Base-by-base conservation (phyloP, 495 filamentous ascomycete species). In the Rusavskia elegans region DNA sequence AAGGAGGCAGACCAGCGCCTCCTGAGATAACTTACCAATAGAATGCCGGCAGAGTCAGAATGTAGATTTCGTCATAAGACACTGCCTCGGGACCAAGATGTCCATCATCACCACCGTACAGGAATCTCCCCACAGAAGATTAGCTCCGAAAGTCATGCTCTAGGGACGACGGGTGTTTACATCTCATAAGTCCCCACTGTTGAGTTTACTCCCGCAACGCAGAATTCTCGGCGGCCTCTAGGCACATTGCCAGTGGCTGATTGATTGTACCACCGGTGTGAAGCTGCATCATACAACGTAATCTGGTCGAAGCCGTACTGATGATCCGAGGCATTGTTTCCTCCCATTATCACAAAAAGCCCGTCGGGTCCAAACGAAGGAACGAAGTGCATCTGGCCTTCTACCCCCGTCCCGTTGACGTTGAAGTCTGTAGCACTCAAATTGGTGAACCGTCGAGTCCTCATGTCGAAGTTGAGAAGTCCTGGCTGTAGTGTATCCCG, bases 31-130 rank as follows among this genome's bases (percentile, higher is more conserved):
- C 32, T 10, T 35, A 64, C 63, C 72, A 74, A 38, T 63, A 54
- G 40, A 74, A 75, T 17, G 68, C 70, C 0, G 71, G 72, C 6
- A 75, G 51, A 41, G 65, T 68, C 11, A 74, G 62, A 16, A 75
- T 60, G 19, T 52, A 55, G 4, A 61, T 54, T 3, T 49, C 50
- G 25, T 61, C 59, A 27, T 44, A 56, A 6, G 50, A 45, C 10
- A 55, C 27, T 11, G 55, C 27, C 1, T 27, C 29, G 9, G n/a
- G 3, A 8, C 55, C 58, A 1, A 55, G 55, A 14, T 42, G 32
- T 3, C 32, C 41, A 19, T 57, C 51, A 37, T 48, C 38, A 29
- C 58, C 58, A 9, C 30, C 55, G 29, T 60, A 60, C 11, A 60
- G 42, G 36, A 60, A 60, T 10, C 55, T 57, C 19, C 44, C 40